phyloP scores from a whole-genome alignment of 495 filamentous ascomycete genomes.

The Astrothelium subdiscretum region DNA sequence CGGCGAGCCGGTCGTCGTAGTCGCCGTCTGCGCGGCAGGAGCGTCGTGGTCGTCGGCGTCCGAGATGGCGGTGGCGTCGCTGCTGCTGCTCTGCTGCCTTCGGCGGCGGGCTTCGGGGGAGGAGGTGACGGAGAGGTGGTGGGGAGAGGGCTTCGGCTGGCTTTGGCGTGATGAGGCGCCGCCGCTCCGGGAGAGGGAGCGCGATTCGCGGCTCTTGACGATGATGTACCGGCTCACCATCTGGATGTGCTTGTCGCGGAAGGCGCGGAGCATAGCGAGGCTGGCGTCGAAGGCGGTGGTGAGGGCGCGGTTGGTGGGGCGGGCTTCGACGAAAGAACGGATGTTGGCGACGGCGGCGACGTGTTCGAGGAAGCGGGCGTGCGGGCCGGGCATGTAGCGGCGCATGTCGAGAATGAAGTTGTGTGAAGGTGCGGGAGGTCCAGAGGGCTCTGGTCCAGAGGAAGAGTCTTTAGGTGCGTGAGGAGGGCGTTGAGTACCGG shows the following conservation, averaged over 20 bases:
- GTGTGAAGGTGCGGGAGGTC: conserved; percentile 48
- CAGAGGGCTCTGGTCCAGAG: conserved; percentile 38
- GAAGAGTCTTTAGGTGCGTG: conserved; percentile 30
- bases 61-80: not conserved
- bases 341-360: conserved; percentile 77
- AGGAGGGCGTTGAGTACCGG: conserved; percentile 51
- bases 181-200: conserved; percentile 35
- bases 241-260: conserved; percentile 91
- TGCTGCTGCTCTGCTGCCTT: too few species aligned
- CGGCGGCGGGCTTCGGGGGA: too few species aligned
- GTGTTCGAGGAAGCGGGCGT: conserved; percentile 77
- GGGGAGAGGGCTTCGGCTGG: not conserved
- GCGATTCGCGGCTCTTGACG: conserved; percentile 49
- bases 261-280: conserved; percentile 74
- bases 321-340: conserved; percentile 64
- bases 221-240: conserved; percentile 96
- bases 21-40: conserved; percentile 29
- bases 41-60: not conserved
- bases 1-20: not conserved
- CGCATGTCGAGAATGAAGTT: conserved; percentile 97
- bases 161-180: conserved; percentile 18
- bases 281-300: conserved; percentile 81
- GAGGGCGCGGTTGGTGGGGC: conserved; percentile 49
- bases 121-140: conserved; percentile 16
- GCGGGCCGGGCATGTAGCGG: conserved; percentile 87